Evolutionary conservation across 768 basidiomycete genomes (phyloP).

Genomic region (Leucocoprinus sp.): DNA sequence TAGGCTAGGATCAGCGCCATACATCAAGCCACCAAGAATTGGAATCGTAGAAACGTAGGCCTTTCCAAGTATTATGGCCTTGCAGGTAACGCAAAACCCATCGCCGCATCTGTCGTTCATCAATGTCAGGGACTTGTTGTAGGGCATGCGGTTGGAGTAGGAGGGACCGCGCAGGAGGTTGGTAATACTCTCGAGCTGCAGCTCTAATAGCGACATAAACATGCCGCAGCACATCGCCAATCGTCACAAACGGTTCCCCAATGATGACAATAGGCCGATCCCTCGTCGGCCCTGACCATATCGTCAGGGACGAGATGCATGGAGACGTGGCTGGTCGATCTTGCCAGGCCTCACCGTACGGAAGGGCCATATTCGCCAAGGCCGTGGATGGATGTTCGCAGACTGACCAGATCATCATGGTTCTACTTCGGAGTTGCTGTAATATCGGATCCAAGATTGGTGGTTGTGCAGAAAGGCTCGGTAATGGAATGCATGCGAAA

Average conservation of each 20-base stretch:
- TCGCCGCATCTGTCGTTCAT: conserved; percentile 1
- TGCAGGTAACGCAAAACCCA: conserved; percentile 1
- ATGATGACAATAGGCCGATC: conserved; percentile 8
- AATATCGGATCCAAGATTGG: background rate
- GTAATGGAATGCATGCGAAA: conserved; percentile 2
- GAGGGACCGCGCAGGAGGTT: background rate
- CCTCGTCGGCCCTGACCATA: conserved; percentile 3
- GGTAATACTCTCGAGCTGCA: conserved; percentile 1
- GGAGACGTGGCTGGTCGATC: conserved; percentile 4
- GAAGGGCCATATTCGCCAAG: background rate
- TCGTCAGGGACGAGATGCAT: background rate
- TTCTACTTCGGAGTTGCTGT: background rate
- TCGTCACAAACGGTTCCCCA: conserved; percentile 2
- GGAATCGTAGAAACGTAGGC: background rate
- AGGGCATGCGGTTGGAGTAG: background rate
- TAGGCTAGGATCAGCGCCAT: background rate
- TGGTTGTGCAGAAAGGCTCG: background rate
- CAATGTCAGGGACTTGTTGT: background rate
- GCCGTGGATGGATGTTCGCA: conserved; percentile 5
- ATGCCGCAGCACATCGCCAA: background rate
- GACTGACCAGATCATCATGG: conserved; percentile 3
- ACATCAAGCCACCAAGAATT: conserved; percentile 7
- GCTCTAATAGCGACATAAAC: conserved; percentile 2
- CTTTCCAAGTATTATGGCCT: background rate
- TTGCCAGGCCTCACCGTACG: conserved; percentile 1